phyloP scores from a whole-genome alignment of 495 filamentous ascomycete genomes.

The Penicillium manginii region DNA sequence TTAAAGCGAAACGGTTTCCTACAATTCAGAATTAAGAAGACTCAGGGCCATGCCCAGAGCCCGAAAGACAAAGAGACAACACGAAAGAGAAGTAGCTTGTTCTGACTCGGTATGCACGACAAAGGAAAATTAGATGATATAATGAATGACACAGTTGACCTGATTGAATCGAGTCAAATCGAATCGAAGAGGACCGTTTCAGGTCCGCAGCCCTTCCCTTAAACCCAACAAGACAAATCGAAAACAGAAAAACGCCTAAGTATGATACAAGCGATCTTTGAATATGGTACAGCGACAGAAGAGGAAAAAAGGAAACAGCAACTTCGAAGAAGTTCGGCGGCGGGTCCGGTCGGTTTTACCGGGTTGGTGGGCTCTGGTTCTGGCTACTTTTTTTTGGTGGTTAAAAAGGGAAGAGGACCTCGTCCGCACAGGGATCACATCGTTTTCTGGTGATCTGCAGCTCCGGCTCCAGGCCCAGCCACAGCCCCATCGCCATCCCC shows the following conservation, averaged over 20 bases:
- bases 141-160: neutral
- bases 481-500: neutral
- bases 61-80: neutral
- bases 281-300: conserved; percentile 17
- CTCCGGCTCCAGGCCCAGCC: no score
- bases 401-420: no score
- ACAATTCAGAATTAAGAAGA: no score
- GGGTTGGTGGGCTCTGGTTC: no score
- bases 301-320: neutral
- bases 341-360: neutral
- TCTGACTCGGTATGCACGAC: neutral
- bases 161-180: no score
- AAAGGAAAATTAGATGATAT: neutral
- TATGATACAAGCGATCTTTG: conserved; percentile 23
- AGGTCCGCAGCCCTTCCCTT: neutral
- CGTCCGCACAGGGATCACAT: no score
- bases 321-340: neutral
- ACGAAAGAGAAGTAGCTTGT: neutral
- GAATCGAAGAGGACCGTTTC: no score
- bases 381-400: neutral
- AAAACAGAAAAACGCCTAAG: conserved; percentile 20
- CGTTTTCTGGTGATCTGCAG: neutral
- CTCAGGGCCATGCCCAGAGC: neutral
- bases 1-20: no score
- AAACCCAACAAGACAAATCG: conserved; percentile 6